These are phyloP conservation scores for Phialophora expanda DNA, from an alignment of 2,329 filamentous ascomycete genomes.

Conservation along the genomic window DNA sequence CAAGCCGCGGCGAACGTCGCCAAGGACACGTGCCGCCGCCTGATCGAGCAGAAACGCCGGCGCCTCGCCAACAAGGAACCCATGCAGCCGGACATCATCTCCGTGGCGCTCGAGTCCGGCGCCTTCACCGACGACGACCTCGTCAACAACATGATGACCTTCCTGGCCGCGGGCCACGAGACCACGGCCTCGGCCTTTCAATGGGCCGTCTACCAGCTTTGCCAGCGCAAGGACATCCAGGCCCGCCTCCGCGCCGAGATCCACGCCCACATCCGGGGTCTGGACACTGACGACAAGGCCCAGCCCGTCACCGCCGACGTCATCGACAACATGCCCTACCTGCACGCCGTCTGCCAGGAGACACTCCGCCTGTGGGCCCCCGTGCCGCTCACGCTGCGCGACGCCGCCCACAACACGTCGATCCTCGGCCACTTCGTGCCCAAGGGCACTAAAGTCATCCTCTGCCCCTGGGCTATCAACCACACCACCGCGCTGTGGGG, in stretches of 20 bases:
- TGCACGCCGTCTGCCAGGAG: conserved; percentile 79
- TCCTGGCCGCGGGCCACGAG: conserved; percentile 69
- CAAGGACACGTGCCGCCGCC: conserved; percentile 67
- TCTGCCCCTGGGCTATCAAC: conserved; percentile 73
- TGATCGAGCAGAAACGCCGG: conserved; percentile 73
- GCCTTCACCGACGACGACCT: conserved; percentile 78
- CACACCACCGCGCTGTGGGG: conserved; percentile 75
- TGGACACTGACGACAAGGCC: conserved; percentile 38
- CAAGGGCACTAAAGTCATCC: conserved; percentile 70
- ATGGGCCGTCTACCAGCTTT: conserved; percentile 42
- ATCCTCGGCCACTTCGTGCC: conserved; percentile 70
- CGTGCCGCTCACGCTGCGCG: conserved; percentile 72
- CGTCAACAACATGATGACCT: conserved; percentile 90
- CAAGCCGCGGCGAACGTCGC: conserved; percentile 62
- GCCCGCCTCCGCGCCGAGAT: conserved; percentile 41
- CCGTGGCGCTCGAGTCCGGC: conserved; percentile 76
- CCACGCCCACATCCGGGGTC: conserved; percentile 37
- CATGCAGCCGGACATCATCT: conserved; percentile 74
- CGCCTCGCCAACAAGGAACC: conserved; percentile 56
- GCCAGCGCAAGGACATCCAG: conserved; percentile 41
- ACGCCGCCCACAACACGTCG: conserved; percentile 67
- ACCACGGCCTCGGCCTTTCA: conserved; percentile 42
- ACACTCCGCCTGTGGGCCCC: conserved; percentile 74
- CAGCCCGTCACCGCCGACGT: conserved; percentile 37
- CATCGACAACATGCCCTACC: conserved; percentile 77